Conservation (phyloP, 306 rosid species). For the Lithocarpus polystachyus region DNA sequence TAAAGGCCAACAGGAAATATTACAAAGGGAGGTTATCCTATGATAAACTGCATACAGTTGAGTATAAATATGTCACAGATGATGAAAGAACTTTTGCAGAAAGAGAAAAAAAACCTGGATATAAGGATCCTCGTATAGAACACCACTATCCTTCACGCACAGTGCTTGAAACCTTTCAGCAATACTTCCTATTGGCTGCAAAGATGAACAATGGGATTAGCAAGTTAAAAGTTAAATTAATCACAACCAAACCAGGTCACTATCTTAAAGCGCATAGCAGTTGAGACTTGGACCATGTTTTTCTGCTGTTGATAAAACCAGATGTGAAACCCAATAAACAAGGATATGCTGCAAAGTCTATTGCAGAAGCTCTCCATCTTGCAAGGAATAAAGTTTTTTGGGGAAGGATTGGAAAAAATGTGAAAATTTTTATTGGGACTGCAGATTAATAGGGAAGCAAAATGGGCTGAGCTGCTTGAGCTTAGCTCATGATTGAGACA, state of each 20-base stretch:
- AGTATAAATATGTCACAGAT: slow-evolving; percentile 5
- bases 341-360: slow-evolving; percentile 1
- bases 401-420: neutral
- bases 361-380: neutral
- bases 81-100: neutral
- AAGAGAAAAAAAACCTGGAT: slow-evolving; percentile 65
- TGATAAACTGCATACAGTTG: neutral
- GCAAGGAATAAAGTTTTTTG: neutral
- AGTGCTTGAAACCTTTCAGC: slow-evolving; percentile 89
- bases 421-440: neutral
- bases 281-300: slow-evolving; percentile 4
- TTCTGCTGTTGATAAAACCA: slow-evolving; percentile 20
- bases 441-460: neutral
- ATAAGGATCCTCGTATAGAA: slow-evolving; percentile 93
- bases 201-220: slow-evolving; percentile 18
- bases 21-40: slow-evolving; percentile 8
- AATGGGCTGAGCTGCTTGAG: neutral
- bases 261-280: slow-evolving; percentile 22
- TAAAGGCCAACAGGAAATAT: slow-evolving; percentile 11
- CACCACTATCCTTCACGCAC: slow-evolving; percentile 97
- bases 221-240: slow-evolving; percentile 1
- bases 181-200: slow-evolving; percentile 95
- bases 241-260: neutral
- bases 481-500: neutral
- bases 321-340: slow-evolving; percentile 8